Evolutionary conservation across 2,329 filamentous ascomycete genomes (phyloP).

Genomic region (Bipolaris gigantea): DNA sequence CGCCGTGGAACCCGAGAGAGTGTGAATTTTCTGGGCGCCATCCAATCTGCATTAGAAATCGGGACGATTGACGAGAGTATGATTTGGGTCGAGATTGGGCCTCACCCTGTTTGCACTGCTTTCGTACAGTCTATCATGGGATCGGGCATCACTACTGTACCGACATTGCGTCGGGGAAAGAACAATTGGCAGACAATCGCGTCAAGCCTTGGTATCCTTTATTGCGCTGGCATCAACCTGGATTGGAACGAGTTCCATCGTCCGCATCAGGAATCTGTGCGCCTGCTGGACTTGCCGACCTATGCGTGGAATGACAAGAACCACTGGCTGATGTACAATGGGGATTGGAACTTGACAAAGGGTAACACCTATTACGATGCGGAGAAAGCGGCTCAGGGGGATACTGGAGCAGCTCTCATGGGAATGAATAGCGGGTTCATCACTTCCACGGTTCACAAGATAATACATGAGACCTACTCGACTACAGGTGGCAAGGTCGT

Average conservation of each 20-base stretch:
- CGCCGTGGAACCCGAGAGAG: not conserved
- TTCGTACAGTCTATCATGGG: not conserved
- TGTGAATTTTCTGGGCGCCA: not conserved
- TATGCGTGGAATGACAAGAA: conserved; percentile 42
- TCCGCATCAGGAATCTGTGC: conserved; percentile 51
- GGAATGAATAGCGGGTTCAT: too few relatives aligned
- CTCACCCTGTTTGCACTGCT: not conserved
- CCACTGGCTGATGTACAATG: conserved; percentile 42
- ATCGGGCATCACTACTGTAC: too few relatives aligned
- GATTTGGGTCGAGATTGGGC: not conserved
- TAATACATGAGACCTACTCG: not conserved
- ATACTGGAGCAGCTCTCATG: too few relatives aligned
- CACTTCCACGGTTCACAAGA: not conserved
- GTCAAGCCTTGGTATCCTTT: not conserved
- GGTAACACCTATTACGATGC: conserved; percentile 14
- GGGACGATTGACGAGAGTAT: not conserved
- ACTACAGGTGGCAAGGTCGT: conserved; percentile 2
- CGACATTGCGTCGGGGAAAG: not conserved
- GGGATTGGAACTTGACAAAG: conserved; percentile 32
- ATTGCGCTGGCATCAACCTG: conserved; percentile 54
- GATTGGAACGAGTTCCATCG: conserved; percentile 65
- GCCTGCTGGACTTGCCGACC: conserved; percentile 57
- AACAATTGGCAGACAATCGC: not conserved
- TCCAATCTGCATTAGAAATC: not conserved
- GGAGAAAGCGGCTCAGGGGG: not conserved